Conservation (phyloP, 2,329 filamentous ascomycete genomes). For the Colletotrichum lini region DNA sequence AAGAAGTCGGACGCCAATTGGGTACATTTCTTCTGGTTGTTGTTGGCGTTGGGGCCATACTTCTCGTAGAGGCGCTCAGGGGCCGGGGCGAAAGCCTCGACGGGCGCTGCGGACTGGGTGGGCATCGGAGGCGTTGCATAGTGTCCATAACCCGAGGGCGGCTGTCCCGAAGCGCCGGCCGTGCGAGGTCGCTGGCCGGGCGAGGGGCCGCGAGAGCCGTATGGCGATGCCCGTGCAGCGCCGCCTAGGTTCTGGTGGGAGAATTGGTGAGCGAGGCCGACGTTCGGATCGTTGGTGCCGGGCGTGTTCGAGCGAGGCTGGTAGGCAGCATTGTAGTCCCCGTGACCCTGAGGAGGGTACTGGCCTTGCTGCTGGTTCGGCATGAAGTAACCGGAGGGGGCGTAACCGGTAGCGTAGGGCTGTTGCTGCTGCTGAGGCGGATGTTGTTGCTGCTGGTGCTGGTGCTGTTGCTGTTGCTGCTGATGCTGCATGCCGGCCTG, state of each 20-base stretch:
- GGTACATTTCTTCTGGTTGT: slow-evolving; percentile 79
- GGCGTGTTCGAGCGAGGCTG: slow-evolving; percentile 71
- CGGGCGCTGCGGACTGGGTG: slow-evolving; percentile 67
- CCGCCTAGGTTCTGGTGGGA: slow-evolving; percentile 94
- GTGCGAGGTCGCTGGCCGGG: slow-evolving; percentile 86
- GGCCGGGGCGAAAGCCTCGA: slow-evolving; percentile 81
- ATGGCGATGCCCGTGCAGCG: slow-evolving; percentile 78
- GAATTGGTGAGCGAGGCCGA: slow-evolving; percentile 94
- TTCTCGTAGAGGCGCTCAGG: slow-evolving; percentile 91
- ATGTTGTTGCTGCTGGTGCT: slow-evolving; percentile 50
- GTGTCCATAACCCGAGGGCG: slow-evolving; percentile 72
- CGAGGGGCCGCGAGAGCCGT: slow-evolving; percentile 77
- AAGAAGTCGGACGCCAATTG: slow-evolving; percentile 91
- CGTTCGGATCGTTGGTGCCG: slow-evolving; percentile 85
- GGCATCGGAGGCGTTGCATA: slow-evolving; percentile 81
- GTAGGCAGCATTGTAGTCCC: slow-evolving; percentile 62
- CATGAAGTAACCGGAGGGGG: slow-evolving; percentile 71
- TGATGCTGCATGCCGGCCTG: slow-evolving; percentile 51
- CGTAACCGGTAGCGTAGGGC: slow-evolving; percentile 63
- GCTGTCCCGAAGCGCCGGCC: slow-evolving; percentile 77
- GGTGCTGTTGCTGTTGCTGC: slow-evolving; percentile 48
- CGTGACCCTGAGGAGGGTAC: slow-evolving; percentile 58
- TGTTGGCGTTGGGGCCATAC: slow-evolving; percentile 74
- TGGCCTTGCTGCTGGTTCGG: slow-evolving; percentile 69
- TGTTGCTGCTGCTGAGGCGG: slow-evolving; percentile 56